Percentiles rank a stretch among this genome's conserved stretches.
These are phyloP conservation scores for Colletotrichum chrysophilum DNA, from an alignment of 2,329 filamentous ascomycete species.

Conservation along the genomic window DNA sequence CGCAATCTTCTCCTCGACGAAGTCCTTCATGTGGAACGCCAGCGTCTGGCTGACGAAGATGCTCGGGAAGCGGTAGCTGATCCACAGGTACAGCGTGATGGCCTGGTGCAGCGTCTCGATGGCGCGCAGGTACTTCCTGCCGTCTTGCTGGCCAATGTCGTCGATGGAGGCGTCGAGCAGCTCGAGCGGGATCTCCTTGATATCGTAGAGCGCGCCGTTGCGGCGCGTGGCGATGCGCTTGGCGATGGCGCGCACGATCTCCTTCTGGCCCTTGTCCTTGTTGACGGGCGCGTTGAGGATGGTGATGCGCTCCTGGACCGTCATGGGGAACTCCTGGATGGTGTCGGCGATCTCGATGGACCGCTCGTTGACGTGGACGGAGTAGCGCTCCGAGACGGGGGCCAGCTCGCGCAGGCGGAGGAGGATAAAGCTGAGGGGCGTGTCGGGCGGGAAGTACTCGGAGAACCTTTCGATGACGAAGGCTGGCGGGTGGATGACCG, in stretches of 20 bases:
- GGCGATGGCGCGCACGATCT: slow-evolving; percentile 69
- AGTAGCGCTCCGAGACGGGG: slow-evolving; percentile 68
- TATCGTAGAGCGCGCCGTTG: slow-evolving; percentile 72
- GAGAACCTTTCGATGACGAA: slow-evolving; percentile 77
- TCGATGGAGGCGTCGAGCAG: slow-evolving; percentile 68
- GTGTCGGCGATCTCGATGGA: slow-evolving; percentile 72
- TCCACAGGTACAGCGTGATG: slow-evolving; percentile 88
- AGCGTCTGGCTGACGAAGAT: slow-evolving; percentile 78
- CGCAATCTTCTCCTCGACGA: slow-evolving; percentile 81
- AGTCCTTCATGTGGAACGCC: slow-evolving; percentile 77
- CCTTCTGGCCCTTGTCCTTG: slow-evolving; percentile 49
- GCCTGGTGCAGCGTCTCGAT: slow-evolving; percentile 83
- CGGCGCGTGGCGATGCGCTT: slow-evolving; percentile 70
- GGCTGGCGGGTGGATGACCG: slow-evolving; percentile 77
- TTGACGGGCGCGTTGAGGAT: slow-evolving; percentile 75
- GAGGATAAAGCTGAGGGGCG: slow-evolving; percentile 84
- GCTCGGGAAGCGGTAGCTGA: slow-evolving; percentile 86
- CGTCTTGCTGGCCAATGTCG: slow-evolving; percentile 13
- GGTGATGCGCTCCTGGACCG: slow-evolving; percentile 74
- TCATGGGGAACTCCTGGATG: slow-evolving; percentile 75
- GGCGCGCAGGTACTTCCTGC: slow-evolving; percentile 60
- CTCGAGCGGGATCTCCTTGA: slow-evolving; percentile 74
- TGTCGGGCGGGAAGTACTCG: slow-evolving; percentile 79
- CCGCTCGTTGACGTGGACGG: slow-evolving; percentile 64
- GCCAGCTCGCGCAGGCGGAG: slow-evolving; percentile 75